Evolutionary conservation across 257 asterid genomes (phyloP), one percentile per base, ranked within the genome.

Genomic region (Fraxinus quadrangulata): DNA sequence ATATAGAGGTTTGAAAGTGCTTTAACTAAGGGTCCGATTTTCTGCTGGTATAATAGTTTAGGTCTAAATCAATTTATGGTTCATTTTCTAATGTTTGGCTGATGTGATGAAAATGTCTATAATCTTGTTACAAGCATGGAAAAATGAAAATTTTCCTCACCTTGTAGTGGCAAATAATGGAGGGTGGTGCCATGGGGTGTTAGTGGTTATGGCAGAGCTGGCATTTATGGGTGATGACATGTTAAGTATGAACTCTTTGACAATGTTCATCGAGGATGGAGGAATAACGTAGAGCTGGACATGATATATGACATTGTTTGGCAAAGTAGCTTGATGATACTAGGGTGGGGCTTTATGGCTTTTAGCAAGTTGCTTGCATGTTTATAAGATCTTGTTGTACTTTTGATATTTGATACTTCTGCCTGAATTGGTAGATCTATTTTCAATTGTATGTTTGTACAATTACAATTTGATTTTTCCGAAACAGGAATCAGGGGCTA

Each of bases 401-500:
- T 14, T 28, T 12, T 21, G 23, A 45, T 37, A 17, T 17, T 75
- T 24, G 19, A 33, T 71, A 69, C 2, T 36, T 73, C 28, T 77
- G 65, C 82, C 61, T 67, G 34, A n/a, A 30, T 33, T 65, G 51
- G n/a, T 37, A 28, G 69, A 40, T 65, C 56, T 45, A 21, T 1
- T 68, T 9, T 12, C 83, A 33, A 49, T 56, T 30, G 59, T 75
- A 28, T 16, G 34, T 23, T 51, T 37, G 5, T 34, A 33, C 14
- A 75, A 71, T 49, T 67, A 31, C 47, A 5, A 23, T 39, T n/a
- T 8, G 40, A 30, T 65, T 80, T 77, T 85, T 61, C 28, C 70
- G 16, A 42, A 36, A 67, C 84, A 91, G 93, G 97, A 83, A 40
- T 89, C 81, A 69, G 88, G 86, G 40, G 86, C 82, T 70, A 81